Base-by-base conservation (phyloP, 768 basidiomycete species). In the Trametes elegans region DNA sequence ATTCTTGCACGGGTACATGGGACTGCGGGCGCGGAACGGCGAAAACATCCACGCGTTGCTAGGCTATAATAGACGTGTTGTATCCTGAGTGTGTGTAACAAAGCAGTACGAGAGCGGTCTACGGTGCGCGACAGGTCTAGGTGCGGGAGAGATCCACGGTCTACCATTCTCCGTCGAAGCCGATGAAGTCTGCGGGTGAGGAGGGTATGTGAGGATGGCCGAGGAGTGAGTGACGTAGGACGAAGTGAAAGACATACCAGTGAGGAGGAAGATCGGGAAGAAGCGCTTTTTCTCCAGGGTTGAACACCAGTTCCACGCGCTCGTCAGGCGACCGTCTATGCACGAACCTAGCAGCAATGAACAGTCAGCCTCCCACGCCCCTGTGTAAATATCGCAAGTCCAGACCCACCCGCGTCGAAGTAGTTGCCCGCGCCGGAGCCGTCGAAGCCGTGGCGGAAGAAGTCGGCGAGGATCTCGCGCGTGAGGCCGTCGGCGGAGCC, bases 231-330 rank as follows among this genome's bases (percentile, higher is more conserved):
- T 5, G 6, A 23, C n/a, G 32, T 49, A 24, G 5, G 5, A 21
- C 10, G 68, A n/a, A n/a, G n/a, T n/a, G n/a, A n/a, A n/a, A n/a
- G n/a, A n/a, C 85, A 61, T 55, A 89, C 89, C 88, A 41, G 83
- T 81, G 48, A 93, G 73, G 57, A 93, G 71, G 69, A 93, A 93
- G 19, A 90, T 73, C 6, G 80, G 84, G 74, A 92, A 91, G 66
- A 83, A 93, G 44, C 84, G 75, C 73, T 93, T 93, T 76, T 92
- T 93, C 75, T 93, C 91, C 61, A 93, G 69, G 41, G 77, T 78
- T 44, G 85, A 83, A 72, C 91, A 93, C 91, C 91, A 93, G 67
- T 93, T 91, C 91, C 91, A 93, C 4, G 91, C 91, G 68, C 89
- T 91, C 27, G 91, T 93, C 64, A 93, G 70, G 3, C 91, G 79